Evolutionary conservation across 768 basidiomycete species (phyloP), one percentile per base, ranked within the genome.

Genomic region (Lentinula lateritia): DNA sequence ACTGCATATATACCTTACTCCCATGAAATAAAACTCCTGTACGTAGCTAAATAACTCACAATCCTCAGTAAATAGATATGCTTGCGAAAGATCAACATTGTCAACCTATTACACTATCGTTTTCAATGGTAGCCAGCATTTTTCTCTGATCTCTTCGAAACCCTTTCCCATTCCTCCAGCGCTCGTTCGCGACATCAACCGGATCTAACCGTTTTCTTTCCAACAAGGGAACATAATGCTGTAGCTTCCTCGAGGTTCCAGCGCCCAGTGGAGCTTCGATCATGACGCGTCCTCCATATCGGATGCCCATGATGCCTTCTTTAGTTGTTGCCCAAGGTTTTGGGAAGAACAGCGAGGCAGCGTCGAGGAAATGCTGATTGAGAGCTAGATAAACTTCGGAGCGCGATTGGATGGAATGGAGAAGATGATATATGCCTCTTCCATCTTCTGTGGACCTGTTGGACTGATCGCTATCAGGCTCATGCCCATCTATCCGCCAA

Each of bases 101-200:
- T 28, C 3, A 28, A 28, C 28, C 28, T 28, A 28, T 28, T 28
- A 28, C 15, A 41, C 39, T 12, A 20, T 28, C 16, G 43, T 50
- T 59, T 42, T 66, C 72, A 12, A 58, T 65, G 63, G 68, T 70
- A 62, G 28, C 28, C 28, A 28, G 2, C 28, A 67, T 73, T 64
- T 68, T 70, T 63, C 66, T 73, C 62, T 74, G 79, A 13, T 73
- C 73, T 65, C 73, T 76, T 63, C 82, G 76, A 50, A 76, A 74
- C 1, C 85, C 88, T 68, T 86, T 86, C 10, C 89, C 89, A 16
- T 79, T 67, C 63, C 87, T 78, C 90, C 91, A 98, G 58, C 89
- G 81, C 67, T 86, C 85, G 69, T 98, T 96, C 23, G 83, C 80
- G 13, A 84, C 82, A 38, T 91, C 89, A 0, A 89, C 85, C 6